A percentile compares a stretch with the other conserved stretches of the same genome.
These are phyloP conservation scores for Gossypium sturtianum DNA, from an alignment of 345 rosid species.

Conservation along the genomic window DNA sequence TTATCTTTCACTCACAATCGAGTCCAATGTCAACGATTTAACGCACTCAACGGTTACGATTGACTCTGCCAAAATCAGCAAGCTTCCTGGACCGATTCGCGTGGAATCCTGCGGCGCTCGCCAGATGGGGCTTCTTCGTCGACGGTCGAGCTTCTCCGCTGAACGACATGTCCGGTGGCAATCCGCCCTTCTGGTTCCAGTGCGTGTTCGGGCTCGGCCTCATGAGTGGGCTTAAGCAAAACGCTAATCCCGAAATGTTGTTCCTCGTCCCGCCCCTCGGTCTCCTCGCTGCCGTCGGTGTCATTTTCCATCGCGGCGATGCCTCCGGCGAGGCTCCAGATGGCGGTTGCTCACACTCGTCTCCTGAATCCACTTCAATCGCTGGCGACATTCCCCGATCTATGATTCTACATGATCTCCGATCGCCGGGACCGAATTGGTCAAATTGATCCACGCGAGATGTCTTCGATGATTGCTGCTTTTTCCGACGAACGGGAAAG, in stretches of 20 bases:
- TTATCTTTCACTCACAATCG: background rate
- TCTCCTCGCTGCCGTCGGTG: slow-evolving; percentile 31
- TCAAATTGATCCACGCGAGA: slow-evolving; percentile 30
- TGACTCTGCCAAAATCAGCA: slow-evolving; percentile 69
- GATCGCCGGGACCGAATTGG: slow-evolving; percentile 20
- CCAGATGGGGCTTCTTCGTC: slow-evolving; percentile 53
- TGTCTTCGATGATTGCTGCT: slow-evolving; percentile 29
- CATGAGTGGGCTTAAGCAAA: slow-evolving; percentile 87
- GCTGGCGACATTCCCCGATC: slow-evolving; percentile 90
- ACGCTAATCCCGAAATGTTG: slow-evolving; percentile 51
- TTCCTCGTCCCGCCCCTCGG: slow-evolving; percentile 30
- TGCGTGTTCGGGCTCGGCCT: slow-evolving; percentile 70
- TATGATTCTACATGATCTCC: slow-evolving; percentile 25
- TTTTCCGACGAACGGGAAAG: slow-evolving; percentile 37
- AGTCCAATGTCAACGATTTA: slow-evolving; percentile 25
- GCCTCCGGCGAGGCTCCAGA: slow-evolving; percentile 40
- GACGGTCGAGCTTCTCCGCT: slow-evolving; percentile 48
- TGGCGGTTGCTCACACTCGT: slow-evolving; percentile 25
- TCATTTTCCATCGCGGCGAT: slow-evolving; percentile 36
- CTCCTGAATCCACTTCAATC: slow-evolving; percentile 27
- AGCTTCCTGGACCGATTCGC: slow-evolving; percentile 61
- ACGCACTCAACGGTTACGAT: slow-evolving; percentile 59
- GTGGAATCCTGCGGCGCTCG: slow-evolving; percentile 68
- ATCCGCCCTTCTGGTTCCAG: slow-evolving; percentile 51
- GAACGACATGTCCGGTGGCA: slow-evolving; percentile 25